phyloP scores from a whole-genome alignment of 2,329 filamentous ascomycete species.

The Coleophoma crateriformis region DNA sequence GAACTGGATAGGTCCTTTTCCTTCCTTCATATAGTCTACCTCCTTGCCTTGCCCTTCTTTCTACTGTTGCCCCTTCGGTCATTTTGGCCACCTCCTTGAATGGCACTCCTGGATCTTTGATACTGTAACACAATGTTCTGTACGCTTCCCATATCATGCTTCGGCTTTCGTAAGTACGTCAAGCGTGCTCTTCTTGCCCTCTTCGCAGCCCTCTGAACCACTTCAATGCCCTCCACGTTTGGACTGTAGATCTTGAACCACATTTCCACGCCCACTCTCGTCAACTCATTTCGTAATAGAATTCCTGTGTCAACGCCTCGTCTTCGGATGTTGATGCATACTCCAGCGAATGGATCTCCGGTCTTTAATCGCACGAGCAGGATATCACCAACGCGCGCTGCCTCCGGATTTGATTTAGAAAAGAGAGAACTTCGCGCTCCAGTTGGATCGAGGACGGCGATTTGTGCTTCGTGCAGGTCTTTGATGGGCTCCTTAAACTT shows the following conservation, averaged over 20 bases:
- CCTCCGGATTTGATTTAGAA: conserved; percentile 68
- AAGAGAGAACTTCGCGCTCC: conserved; percentile 81
- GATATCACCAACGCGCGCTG: conserved; percentile 81
- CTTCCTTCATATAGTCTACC: conserved; percentile 4
- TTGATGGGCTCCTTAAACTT: conserved; percentile 63
- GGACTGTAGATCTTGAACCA: conserved; percentile 95
- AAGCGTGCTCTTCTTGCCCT: conserved; percentile 80
- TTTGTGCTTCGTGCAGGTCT: conserved; percentile 61
- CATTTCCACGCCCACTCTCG: conserved; percentile 88
- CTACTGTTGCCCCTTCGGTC: conserved; percentile 10
- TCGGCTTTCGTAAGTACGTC: conserved; percentile 84
- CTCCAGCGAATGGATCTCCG: conserved; percentile 85
- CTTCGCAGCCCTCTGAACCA: conserved; percentile 82
- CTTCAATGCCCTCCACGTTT: conserved; percentile 83
- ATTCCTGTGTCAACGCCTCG: conserved; percentile 87
- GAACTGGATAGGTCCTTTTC: too few species aligned
- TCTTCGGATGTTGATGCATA: conserved; percentile 80
- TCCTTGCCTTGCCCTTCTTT: conserved; percentile 17
- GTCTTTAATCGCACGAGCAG: conserved; percentile 81
- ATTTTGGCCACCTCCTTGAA: conserved; percentile 26
- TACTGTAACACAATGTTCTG: conserved; percentile 72
- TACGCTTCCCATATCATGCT: conserved; percentile 82
- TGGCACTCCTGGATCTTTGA: conserved; percentile 43
- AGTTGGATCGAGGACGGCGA: conserved; percentile 74
- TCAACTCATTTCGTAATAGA: conserved; percentile 79